Base-by-base conservation (phyloP, 2,329 filamentous ascomycete species). In the Fusarium avenaceum region DNA sequence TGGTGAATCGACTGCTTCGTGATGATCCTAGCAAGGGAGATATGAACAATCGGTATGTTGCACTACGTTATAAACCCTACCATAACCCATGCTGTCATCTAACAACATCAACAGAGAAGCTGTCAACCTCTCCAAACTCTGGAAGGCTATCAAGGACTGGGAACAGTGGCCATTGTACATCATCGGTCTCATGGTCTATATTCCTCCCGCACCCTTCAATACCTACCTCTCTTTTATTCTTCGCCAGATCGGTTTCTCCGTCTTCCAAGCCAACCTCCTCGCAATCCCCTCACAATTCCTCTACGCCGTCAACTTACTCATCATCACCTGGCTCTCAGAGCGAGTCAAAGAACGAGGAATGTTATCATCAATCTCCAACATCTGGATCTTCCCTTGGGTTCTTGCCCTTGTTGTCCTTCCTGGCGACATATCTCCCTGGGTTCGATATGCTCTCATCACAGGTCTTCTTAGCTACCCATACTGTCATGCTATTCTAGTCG, bases 1-100 rank as follows among this genome's bases (percentile, higher is more conserved):
- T 90, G 63, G 86, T 90, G 26, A 90, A 89, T 67, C 80, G 87
- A 1, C 79, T 87, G 11, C 78, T 84, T 7, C 84, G 88, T 1
- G 88, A 90, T 59, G 88, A 89, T 57, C 87, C 87, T 2, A 84
- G 81, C 57, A 88, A 88, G 72, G 85, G 85, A 11, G 85, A 87
- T 63, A 88, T 90, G 85, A 85, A 89, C 74, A 89, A 89, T 69
- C 80, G 87, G 17, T 76, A 74, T 19, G 69, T 40, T 14, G 0
- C 4, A 6, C 1, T 4, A 15, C 19, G 4, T 17, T 1, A n/a
- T 19, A 17, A 4, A 2, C 15, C 14, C 33, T 8, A 15, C 7
- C 15, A 17, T 3, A 9, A n/a, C 1, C 3, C 9, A 30, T 13
- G 11, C 0, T 0, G 4, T 2, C 14, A 3, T 10, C 66, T 67